Evolutionary conservation across 1,284 basidiomycete species (phyloP), one percentile per base, ranked within the genome.

Genomic region (Fomitopsis schrenkii): DNA sequence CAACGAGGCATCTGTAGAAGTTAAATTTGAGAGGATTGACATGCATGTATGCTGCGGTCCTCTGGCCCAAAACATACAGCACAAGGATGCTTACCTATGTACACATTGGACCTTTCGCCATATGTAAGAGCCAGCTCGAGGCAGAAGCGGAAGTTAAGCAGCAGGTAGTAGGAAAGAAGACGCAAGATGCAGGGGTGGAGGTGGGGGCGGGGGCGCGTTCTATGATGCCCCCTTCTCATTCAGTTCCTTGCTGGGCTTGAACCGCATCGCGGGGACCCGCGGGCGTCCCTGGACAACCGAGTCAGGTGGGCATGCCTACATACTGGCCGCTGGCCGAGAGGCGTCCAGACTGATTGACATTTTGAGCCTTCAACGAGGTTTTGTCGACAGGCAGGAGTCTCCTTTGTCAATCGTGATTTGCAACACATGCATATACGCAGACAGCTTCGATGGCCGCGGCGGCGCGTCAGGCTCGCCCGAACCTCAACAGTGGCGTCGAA

Each of bases 391-490:
- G 8, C 38, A 15, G 14, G 38, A 4, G 38, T 22, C 22, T 22
- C 22, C 22, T 22, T 22, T 22, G 22, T 22, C 22, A 22, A 22
- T 22, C 22, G 22, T 22, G 22, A 22, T 22, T 22, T 22, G 22
- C 22, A 22, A 22, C 22, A 22, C 22, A 22, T 22, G 22, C 22
- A 22, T 22, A 22, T 22, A 22, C 22, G 22, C 22, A 22, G 22
- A 22, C 22, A 1, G 22, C 22, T 22, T 22, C 22, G 22, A 22
- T 22, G 22, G 22, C 22, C 22, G 14, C 7, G 7, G 22, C 15
- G 17, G 4, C 15, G 10, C 3, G 14, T 17, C 22, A n/a, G 10
- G 63, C 66, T 28, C 12, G 68, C 70, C 70, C 70, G 50, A 70
- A 69, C 7, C 57, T 62, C 8, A 48, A 58, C 58, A 59, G 67